phyloP scores from a whole-genome alignment of 257 asterid species.

The Sherardia arvensis region DNA sequence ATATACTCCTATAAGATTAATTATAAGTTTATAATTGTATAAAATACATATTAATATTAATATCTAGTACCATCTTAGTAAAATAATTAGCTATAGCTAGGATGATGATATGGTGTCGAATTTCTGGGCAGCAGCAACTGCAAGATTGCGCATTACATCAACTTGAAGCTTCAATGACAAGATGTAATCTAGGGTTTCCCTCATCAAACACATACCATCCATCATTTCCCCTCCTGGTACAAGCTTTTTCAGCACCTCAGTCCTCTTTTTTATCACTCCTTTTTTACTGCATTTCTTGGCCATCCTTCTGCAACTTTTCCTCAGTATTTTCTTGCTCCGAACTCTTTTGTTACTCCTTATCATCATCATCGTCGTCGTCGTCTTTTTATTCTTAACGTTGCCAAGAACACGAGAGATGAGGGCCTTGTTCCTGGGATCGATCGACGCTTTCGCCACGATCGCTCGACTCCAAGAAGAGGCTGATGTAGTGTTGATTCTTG shows the following conservation, averaged over 20 bases:
- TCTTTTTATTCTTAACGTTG: no score
- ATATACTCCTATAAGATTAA: background rate
- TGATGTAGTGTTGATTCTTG: conserved; percentile 28
- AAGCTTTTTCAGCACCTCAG: conserved; percentile 57
- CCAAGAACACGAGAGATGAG: conserved; percentile 25
- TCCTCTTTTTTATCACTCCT: conserved; percentile 42
- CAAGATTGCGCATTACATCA: conserved; percentile 73
- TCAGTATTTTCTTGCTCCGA: conserved; percentile 37
- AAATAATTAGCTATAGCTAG: conserved; percentile 17
- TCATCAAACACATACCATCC: conserved; percentile 51
- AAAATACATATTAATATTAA: background rate
- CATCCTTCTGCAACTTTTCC: conserved; percentile 24
- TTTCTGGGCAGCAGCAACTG: conserved; percentile 32
- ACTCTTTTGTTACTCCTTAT: conserved; percentile 9
- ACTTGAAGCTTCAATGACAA: conserved; percentile 61
- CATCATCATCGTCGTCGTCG: no score
- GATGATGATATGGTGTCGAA: conserved; percentile 12
- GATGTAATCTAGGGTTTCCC: conserved; percentile 89
- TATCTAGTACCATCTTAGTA: background rate
- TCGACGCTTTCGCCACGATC: conserved; percentile 25
- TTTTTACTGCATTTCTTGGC: background rate
- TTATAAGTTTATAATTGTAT: background rate
- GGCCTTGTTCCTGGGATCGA: conserved; percentile 11
- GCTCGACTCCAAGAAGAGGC: conserved; percentile 44
- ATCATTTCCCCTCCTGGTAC: conserved; percentile 70